These are phyloP conservation scores for Amaranthus cruentus DNA, from an alignment of 148 eudicot species.

Conservation along the genomic window DNA sequence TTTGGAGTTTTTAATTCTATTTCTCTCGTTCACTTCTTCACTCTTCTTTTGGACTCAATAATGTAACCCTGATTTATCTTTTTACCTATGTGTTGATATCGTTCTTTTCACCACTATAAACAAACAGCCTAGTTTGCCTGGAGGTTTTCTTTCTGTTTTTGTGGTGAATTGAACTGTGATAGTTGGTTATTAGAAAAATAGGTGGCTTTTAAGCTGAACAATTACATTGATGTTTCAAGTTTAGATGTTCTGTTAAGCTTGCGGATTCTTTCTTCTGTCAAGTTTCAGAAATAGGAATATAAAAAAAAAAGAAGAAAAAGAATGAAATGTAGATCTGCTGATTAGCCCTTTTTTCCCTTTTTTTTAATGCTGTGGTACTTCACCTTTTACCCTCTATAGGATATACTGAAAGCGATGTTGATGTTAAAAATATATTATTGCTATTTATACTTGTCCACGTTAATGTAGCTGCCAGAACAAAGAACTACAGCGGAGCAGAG, in stretches of 20 bases:
- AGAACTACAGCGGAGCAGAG: constrained; percentile 98
- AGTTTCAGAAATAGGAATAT: neutral
- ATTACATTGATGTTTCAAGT: neutral
- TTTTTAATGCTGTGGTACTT: neutral
- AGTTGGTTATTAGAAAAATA: neutral
- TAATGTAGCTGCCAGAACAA: constrained; percentile 81
- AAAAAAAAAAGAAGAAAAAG: neutral
- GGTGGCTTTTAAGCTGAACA: neutral
- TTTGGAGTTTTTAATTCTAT: too few relatives aligned
- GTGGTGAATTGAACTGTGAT: neutral
- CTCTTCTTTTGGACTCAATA: too few relatives aligned
- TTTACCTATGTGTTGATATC: too few relatives aligned
- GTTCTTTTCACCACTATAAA: too few relatives aligned
- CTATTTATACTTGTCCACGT: constrained; percentile 4
- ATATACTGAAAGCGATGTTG: neutral
- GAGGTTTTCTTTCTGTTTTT: neutral
- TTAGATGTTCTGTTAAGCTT: neutral
- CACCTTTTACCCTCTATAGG: neutral
- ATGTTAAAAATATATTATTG: neutral
- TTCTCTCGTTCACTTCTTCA: too few relatives aligned
- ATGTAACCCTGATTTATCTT: too few relatives aligned
- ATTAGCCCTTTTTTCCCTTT: neutral
- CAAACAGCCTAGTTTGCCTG: neutral
- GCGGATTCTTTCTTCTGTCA: neutral
- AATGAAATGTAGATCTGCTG: neutral